Conservation (phyloP, 495 filamentous ascomycete species). For the Cercophora samala region DNA sequence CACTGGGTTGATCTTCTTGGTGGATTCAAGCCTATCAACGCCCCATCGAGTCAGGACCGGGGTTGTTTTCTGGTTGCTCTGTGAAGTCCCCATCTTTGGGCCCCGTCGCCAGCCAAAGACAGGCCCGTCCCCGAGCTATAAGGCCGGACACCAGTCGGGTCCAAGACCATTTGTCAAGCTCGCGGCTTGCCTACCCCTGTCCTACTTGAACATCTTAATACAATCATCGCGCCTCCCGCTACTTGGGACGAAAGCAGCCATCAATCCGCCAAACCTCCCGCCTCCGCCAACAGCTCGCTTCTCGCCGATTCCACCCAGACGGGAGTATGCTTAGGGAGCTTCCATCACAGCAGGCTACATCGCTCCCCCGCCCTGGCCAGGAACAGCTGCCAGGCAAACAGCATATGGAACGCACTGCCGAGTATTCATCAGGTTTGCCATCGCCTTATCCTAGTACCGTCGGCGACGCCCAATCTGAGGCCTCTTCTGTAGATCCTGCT, state of each 20-base stretch:
- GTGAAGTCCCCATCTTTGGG: no score
- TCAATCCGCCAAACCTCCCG: background rate
- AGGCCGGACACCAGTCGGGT: background rate
- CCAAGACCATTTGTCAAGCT: background rate
- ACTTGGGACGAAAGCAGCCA: background rate
- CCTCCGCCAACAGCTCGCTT: background rate
- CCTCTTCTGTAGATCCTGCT: constrained; percentile 76
- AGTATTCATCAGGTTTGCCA: constrained; percentile 97
- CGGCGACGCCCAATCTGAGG: constrained; percentile 74
- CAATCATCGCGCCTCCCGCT: background rate
- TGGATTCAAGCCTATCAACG: background rate
- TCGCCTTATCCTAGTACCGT: constrained; percentile 70
- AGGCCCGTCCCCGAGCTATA: background rate
- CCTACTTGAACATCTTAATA: background rate
- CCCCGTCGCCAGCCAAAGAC: no score
- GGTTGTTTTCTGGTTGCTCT: background rate
- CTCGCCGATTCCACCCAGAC: constrained; percentile 26
- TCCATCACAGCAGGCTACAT: constrained; percentile 34
- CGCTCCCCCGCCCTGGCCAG: constrained; percentile 28
- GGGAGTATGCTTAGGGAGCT: constrained; percentile 44
- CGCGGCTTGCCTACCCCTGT: background rate
- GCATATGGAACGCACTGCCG: constrained; percentile 87
- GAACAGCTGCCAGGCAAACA: constrained; percentile 30
- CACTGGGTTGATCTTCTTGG: background rate
- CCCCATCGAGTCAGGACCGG: background rate